phyloP scores from a whole-genome alignment of 352 stramenopile genomes.

The Globisporangium nodosum region DNA sequence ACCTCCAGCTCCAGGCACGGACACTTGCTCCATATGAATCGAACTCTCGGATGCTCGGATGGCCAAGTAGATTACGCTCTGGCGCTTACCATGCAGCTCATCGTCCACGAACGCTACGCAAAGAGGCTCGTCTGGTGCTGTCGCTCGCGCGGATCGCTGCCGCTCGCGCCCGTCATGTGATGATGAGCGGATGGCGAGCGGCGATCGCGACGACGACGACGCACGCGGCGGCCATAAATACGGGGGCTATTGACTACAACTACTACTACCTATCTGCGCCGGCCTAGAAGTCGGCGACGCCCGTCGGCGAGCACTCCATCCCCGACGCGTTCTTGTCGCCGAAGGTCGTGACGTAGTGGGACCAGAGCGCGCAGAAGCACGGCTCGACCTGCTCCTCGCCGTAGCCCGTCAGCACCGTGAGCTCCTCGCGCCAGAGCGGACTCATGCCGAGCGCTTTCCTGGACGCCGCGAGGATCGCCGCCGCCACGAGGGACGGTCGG shows the following conservation, averaged over 20 bases:
- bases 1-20: no score
- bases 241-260: slow-evolving; percentile 1
- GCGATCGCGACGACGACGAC: no score
- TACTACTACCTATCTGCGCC: not conserved
- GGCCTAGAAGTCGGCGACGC: slow-evolving; percentile 44
- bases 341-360: slow-evolving; percentile 74
- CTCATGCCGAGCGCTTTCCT: slow-evolving; percentile 74
- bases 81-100: no score
- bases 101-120: no score
- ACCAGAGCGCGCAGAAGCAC: slow-evolving; percentile 81
- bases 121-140: no score
- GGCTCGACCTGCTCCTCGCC: slow-evolving; percentile 69
- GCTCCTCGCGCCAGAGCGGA: slow-evolving; percentile 77
- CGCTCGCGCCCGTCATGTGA: no score
- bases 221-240: slow-evolving; percentile 8
- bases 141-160: no score
- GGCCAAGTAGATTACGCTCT: no score
- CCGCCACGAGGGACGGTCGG: slow-evolving; percentile 72
- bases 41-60: no score
- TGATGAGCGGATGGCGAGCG: no score
- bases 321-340: slow-evolving; percentile 49
- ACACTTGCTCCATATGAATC: no score
- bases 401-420: slow-evolving; percentile 79
- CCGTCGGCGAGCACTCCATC: slow-evolving; percentile 65
- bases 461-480: slow-evolving; percentile 67